Percentiles rank a stretch among this genome's conserved stretches.
These are phyloP conservation scores for Fusarium algeriense DNA, from an alignment of 2,329 filamentous ascomycete species.

Conservation along the genomic window DNA sequence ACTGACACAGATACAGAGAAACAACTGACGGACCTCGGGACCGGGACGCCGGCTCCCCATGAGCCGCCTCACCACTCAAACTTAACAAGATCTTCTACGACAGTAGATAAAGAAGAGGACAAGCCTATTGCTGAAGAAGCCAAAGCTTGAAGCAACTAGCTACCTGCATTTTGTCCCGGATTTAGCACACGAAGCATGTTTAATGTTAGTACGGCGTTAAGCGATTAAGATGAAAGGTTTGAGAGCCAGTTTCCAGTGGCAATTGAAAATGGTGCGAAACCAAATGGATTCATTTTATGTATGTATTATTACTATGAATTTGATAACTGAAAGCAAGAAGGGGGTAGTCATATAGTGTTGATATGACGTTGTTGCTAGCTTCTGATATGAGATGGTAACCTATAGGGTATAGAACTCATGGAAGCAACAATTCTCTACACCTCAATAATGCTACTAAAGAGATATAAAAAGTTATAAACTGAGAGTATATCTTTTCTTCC, in stretches of 20 bases:
- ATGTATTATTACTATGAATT: slow-evolving; percentile 3
- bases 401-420: neutral
- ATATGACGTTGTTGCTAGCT: neutral
- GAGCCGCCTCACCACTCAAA: slow-evolving; percentile 64
- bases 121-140: slow-evolving; percentile 25
- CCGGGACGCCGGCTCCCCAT: slow-evolving; percentile 50
- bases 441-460: neutral
- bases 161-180: neutral
- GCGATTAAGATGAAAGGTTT: slow-evolving; percentile 11
- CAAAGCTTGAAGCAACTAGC: slow-evolving; percentile 21
- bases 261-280: slow-evolving; percentile 4
- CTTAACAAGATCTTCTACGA: slow-evolving; percentile 61
- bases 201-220: slow-evolving; percentile 30
- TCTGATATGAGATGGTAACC: neutral
- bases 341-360: neutral
- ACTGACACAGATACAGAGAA: slow-evolving; percentile 57
- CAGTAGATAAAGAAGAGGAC: slow-evolving; percentile 55
- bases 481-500: neutral
- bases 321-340: neutral
- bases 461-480: neutral
- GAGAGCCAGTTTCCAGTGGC: neutral
- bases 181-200: slow-evolving; percentile 1
- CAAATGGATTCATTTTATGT: neutral
- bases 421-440: neutral
- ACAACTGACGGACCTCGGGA: slow-evolving; percentile 60